Conservation (phyloP, 306 rosid genomes). For the Gleditsia sinensis region DNA sequence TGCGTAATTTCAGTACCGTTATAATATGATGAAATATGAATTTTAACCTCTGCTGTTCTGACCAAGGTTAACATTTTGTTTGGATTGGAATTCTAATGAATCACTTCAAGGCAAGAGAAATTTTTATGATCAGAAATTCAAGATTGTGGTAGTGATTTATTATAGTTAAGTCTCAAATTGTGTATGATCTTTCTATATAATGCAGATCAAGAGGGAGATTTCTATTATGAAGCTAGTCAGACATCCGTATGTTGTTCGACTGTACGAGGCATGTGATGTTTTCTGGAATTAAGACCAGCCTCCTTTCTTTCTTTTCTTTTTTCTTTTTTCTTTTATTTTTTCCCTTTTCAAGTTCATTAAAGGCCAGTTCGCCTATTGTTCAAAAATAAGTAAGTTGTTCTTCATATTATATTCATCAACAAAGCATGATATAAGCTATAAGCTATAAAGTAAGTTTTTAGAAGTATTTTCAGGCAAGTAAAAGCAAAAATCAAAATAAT, state of each 20-base stretch:
- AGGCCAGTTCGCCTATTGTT: conserved; percentile 4
- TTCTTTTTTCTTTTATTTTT: not conserved
- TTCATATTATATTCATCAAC: conserved; percentile 1
- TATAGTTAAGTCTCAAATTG: not conserved
- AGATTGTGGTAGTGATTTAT: not conserved
- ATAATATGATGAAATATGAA: not conserved
- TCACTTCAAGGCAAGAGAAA: not conserved
- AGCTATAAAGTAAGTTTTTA: not conserved
- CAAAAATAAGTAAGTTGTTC: not conserved
- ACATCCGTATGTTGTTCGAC: conserved; percentile 87
- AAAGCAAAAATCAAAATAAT: conserved; percentile 13
- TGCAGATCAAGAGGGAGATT: conserved; percentile 91
- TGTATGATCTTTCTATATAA: conserved; percentile 7
- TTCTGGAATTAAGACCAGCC: conserved; percentile 15
- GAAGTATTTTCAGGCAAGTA: conserved; percentile 3
- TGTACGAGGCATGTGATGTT: conserved; percentile 65
- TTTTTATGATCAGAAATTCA: not conserved
- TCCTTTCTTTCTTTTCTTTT: not conserved
- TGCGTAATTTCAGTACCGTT: not conserved
- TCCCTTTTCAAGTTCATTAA: conserved; percentile 7
- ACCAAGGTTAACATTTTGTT: not conserved
- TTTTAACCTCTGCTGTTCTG: not conserved
- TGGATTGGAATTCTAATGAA: not conserved
- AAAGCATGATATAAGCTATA: conserved; percentile 6
- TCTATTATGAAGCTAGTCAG: conserved; percentile 91